phyloP scores from a whole-genome alignment of 1,284 basidiomycete genomes.

The Naganishia liquefaciens region DNA sequence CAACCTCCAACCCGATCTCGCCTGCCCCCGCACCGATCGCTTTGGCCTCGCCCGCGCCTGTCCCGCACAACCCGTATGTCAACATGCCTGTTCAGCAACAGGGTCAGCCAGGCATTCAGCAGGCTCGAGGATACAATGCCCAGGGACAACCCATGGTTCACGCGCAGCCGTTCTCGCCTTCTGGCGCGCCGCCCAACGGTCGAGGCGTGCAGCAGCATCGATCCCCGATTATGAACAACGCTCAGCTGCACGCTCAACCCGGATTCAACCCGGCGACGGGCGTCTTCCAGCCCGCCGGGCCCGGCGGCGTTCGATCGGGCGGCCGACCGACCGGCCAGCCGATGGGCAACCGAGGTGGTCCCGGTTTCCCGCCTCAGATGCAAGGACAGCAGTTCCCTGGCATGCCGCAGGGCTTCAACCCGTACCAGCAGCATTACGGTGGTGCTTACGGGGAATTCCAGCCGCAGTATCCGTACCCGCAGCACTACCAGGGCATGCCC shows the following conservation, averaged over 20 bases:
- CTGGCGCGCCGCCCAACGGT: constrained; percentile 16
- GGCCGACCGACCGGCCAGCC: neutral
- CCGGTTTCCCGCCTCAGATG: constrained; percentile 16
- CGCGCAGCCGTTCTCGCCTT: constrained; percentile 13
- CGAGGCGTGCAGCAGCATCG: constrained; percentile 16
- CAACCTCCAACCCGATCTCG: constrained; percentile 36
- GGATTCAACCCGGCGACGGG: constrained; percentile 24
- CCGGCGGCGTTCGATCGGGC: neutral
- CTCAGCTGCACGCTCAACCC: constrained; percentile 14
- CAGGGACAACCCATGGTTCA: constrained; percentile 31
- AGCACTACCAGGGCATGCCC: constrained; percentile 15
- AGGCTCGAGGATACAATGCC: constrained; percentile 34
- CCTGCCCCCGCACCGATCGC: constrained; percentile 37
- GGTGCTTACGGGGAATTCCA: constrained; percentile 7
- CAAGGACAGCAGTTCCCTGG: constrained; percentile 1
- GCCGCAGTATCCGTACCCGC: constrained; percentile 7
- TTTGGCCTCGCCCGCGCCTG: constrained; percentile 29
- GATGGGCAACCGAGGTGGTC: constrained; percentile 2
- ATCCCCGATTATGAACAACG: constrained; percentile 34
- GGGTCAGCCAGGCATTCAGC: constrained; percentile 33
- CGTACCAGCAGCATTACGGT: neutral
- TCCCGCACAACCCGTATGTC: constrained; percentile 33
- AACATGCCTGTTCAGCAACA: constrained; percentile 28
- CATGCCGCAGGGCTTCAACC: constrained; percentile 20
- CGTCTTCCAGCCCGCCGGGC: constrained; percentile 9